Base-by-base conservation (phyloP, 176 grass and related monocot genomes). In the Oryza coarctata region DNA sequence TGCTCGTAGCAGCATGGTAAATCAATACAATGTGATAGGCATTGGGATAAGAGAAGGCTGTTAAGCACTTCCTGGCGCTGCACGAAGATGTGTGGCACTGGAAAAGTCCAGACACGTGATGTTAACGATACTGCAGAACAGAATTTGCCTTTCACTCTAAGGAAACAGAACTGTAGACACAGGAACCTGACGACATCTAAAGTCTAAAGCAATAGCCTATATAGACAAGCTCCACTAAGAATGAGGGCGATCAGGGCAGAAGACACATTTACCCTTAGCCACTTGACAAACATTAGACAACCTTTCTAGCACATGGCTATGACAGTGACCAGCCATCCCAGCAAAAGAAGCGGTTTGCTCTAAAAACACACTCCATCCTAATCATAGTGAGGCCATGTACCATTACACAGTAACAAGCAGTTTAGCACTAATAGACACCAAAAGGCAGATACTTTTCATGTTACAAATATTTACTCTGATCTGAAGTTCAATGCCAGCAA, bases 81-180 rank as follows among this genome's bases (percentile, higher is more conserved):
- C 39, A 70, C 71, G 30, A 75, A 39, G 57, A 70, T 82, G 38
- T 63, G 70, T 62, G 39, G 47, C 35, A 75, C 63, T 68, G 62
- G 35, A 68, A 68, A 62, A 68, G 47, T 40, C 47, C 47, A 80
- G 35, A 43, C 69, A 69, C 75, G 83, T 84, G 81, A 35, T 74
- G 22, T 58, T 79, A 69, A 80, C 7, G 75, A 14, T 29, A 63
- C 61, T 39, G 29, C 29, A 80, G 72, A 45, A 80, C 12, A 3
- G 70, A 61, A 79, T 64, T 71, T 89, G 70, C 38, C 82, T 80
- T 89, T 76, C 63, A 85, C 63, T 85, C 76, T 18, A 89, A 76
- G 82, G 38, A 68, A 85, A 40, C 23, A 26, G 39, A 20, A 80
- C 70, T 85, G 76, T 85, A 70, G 76, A 17, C 76, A 84, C 75